phyloP scores from a whole-genome alignment of 139 green algal genomes.

The Chlamydomonas eustigma region DNA sequence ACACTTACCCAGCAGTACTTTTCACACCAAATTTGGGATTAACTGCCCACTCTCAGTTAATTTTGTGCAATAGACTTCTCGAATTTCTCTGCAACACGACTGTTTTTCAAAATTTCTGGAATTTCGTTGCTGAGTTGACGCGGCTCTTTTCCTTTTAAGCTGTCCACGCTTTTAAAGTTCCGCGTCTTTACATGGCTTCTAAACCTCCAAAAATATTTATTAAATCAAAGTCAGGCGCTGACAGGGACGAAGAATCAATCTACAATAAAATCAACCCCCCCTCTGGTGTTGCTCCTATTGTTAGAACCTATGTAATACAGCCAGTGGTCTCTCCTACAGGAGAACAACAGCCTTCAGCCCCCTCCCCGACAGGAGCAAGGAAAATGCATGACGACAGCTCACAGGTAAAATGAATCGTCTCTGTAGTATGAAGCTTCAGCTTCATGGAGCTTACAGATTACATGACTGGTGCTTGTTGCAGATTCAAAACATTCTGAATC shows the following conservation, averaged over 20 bases:
- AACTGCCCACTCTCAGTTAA: too few species aligned
- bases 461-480: constrained; percentile 31
- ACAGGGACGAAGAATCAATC: constrained; percentile 21
- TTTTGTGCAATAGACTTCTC: too few species aligned
- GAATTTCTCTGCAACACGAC: too few species aligned
- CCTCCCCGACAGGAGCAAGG: background rate
- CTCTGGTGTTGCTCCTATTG: background rate
- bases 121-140: too few species aligned
- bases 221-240: constrained; percentile 12
- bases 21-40: too few species aligned
- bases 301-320: constrained; percentile 10
- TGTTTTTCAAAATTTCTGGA: too few species aligned
- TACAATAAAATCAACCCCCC: constrained; percentile 3
- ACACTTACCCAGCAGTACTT: too few species aligned
- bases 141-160: too few species aligned
- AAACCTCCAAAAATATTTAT: constrained; percentile 9
- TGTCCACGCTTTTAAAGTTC: too few species aligned
- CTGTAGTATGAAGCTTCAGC: background rate
- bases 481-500: constrained; percentile 52
- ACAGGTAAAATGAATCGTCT: constrained; percentile 25
- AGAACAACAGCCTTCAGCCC: background rate
- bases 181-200: too few species aligned
- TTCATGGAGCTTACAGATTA: background rate
- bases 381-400: constrained; percentile 52
- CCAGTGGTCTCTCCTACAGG: background rate